phyloP scores from a whole-genome alignment of 148 eudicot species.

The Suaeda aralocaspica region DNA sequence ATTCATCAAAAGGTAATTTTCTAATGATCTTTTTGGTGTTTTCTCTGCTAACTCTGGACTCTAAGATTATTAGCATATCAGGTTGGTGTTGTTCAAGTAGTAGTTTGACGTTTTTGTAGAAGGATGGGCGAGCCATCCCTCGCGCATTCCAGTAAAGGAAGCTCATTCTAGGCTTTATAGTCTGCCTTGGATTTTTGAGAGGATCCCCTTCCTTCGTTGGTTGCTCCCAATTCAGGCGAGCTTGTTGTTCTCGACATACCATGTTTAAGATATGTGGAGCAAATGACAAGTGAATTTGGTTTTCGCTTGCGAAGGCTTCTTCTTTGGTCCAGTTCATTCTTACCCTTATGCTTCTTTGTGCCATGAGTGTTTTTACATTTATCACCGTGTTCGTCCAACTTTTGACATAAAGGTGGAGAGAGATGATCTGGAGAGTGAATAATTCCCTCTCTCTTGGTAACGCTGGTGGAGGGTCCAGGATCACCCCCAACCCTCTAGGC shows the following conservation, averaged over 20 bases:
- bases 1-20: not conserved
- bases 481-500: not conserved
- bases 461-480: not conserved
- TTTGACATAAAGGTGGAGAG: not conserved
- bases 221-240: too few species aligned
- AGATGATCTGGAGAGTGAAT: not conserved
- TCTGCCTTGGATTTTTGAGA: not conserved
- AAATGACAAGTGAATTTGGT: too few species aligned
- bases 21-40: not conserved
- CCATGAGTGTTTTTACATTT: not conserved
- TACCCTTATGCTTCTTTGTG: too few species aligned
- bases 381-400: not conserved
- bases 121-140: not conserved
- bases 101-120: not conserved
- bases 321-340: too few species aligned
- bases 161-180: not conserved
- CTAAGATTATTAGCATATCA: not conserved
- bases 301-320: too few species aligned
- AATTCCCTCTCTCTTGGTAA: not conserved
- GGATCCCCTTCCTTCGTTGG: not conserved
- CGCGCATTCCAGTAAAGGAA: not conserved
- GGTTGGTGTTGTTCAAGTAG: not conserved
- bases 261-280: too few species aligned
- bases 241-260: too few species aligned
- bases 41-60: not conserved